A percentile compares a stretch with the other conserved stretches of the same genome.
Conservation (phyloP, 1,139 yeast species). For the Saccharomyces hybrid region DNA sequence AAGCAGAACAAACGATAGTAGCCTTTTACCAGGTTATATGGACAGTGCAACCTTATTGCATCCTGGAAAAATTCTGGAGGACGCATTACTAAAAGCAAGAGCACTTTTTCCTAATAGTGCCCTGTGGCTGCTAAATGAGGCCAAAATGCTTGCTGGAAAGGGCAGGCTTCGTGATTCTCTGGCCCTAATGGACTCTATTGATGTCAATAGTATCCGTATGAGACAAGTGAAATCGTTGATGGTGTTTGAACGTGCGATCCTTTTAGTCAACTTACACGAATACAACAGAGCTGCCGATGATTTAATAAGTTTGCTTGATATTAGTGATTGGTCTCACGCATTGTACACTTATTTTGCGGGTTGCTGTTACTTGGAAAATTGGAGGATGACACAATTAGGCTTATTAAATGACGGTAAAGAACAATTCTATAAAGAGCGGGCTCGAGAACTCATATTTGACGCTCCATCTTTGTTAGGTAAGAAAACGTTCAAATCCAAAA, state of each 20-base stretch:
- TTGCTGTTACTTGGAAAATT: conserved; percentile 74
- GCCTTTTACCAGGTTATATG: conserved; percentile 19
- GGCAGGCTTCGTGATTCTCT: conserved; percentile 68
- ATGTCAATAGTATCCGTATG: conserved; percentile 66
- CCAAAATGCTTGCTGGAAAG: conserved; percentile 73
- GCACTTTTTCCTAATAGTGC: conserved; percentile 81
- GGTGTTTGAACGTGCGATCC: conserved; percentile 77
- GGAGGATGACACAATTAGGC: conserved; percentile 54
- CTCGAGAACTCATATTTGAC: conserved; percentile 51
- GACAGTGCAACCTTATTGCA: conserved; percentile 44
- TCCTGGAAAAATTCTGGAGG: conserved; percentile 45
- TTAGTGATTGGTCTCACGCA: conserved; percentile 90
- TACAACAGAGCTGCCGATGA: conserved; percentile 78
- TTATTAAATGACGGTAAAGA: conserved; percentile 37
- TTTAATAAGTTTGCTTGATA: conserved; percentile 56
- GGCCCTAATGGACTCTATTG: conserved; percentile 60
- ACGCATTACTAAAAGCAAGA: conserved; percentile 52
- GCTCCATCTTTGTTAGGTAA: conserved; percentile 62
- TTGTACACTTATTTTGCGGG: conserved; percentile 83
- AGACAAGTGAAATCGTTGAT: conserved; percentile 84
- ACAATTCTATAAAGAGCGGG: conserved; percentile 47
- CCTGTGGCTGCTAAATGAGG: conserved; percentile 85
- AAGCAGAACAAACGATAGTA: conserved; percentile 9
- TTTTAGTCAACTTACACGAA: conserved; percentile 65
- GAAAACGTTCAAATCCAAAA: conserved; percentile 67